phyloP scores from a whole-genome alignment of 129 eudicot species.

The Apium graveolens region DNA sequence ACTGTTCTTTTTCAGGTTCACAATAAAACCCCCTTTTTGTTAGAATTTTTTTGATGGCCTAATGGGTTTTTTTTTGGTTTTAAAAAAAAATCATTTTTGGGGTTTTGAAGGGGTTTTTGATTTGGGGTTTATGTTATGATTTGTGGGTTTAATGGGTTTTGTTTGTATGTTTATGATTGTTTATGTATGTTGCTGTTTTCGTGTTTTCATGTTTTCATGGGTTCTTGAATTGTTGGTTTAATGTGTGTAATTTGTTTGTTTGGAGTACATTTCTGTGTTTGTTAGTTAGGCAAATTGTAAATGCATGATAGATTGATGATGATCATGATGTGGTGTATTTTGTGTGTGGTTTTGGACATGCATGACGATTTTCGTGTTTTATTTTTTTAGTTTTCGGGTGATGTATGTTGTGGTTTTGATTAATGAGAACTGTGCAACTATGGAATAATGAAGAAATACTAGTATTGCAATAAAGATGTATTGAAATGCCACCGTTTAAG shows the following conservation, averaged over 20 bases:
- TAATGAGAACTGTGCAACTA: background rate
- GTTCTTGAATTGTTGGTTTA: background rate
- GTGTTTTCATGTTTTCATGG: background rate
- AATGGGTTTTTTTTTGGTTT: background rate
- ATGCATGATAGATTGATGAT: background rate
- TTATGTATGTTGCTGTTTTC: background rate
- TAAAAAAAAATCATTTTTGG: background rate
- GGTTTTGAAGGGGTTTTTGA: background rate
- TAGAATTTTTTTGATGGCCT: background rate
- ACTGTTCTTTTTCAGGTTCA: background rate
- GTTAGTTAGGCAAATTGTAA: background rate
- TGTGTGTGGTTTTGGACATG: background rate
- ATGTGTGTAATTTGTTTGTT: background rate
- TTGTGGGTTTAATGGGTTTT: background rate
- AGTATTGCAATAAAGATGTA: background rate
- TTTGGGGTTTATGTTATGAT: background rate
- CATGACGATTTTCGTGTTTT: background rate
- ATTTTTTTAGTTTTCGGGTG: background rate
- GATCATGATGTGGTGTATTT: background rate
- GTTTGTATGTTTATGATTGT: background rate
- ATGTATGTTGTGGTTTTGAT: background rate
- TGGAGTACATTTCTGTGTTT: background rate
- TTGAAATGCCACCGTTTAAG: background rate
- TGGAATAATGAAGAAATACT: background rate
- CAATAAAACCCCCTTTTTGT: background rate